Conservation (phyloP, 1,139 yeast species). For the Wickerhamomyces sp. region DNA sequence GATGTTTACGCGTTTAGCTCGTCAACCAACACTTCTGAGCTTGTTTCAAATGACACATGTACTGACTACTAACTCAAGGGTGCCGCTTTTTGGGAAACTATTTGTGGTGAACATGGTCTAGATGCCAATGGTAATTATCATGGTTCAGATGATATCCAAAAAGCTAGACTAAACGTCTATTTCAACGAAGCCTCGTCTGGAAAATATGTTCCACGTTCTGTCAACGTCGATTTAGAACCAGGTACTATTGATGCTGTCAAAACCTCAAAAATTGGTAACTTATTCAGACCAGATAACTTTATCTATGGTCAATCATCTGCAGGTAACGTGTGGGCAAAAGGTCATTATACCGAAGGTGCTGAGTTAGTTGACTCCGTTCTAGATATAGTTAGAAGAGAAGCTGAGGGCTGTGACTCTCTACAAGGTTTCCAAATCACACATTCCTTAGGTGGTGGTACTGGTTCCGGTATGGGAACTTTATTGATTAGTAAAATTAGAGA, state of each 20-base stretch:
- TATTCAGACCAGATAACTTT: slow-evolving; percentile 97
- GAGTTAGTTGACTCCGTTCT: slow-evolving; percentile 90
- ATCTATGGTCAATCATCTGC: slow-evolving; percentile 98
- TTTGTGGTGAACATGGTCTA: slow-evolving; percentile 94
- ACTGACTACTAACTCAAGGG: slow-evolving; percentile 48
- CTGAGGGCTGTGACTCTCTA: slow-evolving; percentile 95
- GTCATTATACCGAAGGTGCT: slow-evolving; percentile 97
- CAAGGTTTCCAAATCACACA: slow-evolving; percentile 97
- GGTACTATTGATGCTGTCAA: slow-evolving; percentile 97
- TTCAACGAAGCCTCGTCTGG: slow-evolving; percentile 96
- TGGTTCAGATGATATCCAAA: slow-evolving; percentile 66
- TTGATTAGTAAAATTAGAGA: slow-evolving; percentile 87
- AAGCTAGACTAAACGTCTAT: slow-evolving; percentile 92
- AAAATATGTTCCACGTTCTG: slow-evolving; percentile 97
- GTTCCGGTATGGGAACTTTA: slow-evolving; percentile 96
- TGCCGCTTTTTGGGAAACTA: slow-evolving; percentile 97
- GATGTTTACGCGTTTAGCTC: no score
- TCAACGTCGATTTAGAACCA: slow-evolving; percentile 96
- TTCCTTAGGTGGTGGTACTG: slow-evolving; percentile 99
- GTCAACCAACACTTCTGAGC: no score
- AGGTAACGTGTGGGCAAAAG: slow-evolving; percentile 98
- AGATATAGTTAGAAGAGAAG: slow-evolving; percentile 93
- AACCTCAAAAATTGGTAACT: slow-evolving; percentile 83
- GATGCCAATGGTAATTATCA: slow-evolving; percentile 78
- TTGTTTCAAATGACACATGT: not conserved